Evolutionary conservation across 2,329 filamentous ascomycete genomes (phyloP), one percentile per base, ranked within the genome.

Genomic region (Monilinia laxa): DNA sequence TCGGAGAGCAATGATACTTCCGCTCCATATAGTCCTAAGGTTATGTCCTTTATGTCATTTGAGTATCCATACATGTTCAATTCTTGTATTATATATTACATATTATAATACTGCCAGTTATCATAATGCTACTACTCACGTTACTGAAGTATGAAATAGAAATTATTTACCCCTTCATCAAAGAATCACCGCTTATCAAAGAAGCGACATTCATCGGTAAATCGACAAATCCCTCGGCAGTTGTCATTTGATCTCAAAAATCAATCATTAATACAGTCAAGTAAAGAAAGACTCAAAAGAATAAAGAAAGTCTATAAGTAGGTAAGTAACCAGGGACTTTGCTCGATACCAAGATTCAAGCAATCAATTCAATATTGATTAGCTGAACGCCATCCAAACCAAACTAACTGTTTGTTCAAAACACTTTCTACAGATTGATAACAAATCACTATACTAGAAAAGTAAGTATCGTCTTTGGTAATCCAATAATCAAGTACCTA

Each of bases 161-260:
- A 54, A 31, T 31, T n/a, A 12, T n/a, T 38, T 57, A 23, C 57
- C 57, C 57, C 57, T 60, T 60, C 57, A 60, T 49, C 57, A 59
- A 59, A 25, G 1, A 31, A 53, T 16, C 14, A 53, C 25, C 20
- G 14, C 25, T 31, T 25, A 31, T 59, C 5, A 16, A 45, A 35
- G 57, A 60, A 60, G 57, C 57, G 57, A 49, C 3, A 3, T 10
- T 60, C 4, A 18, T 18, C 42, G 18, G 42, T 18, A 45, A 14
- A 18, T 18, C 42, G 18, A 16, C 42, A 45, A 35, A 7, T 35
- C 31, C 31, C 7, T 35, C 31, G 31, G 31, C 7, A 35, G 5
- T 35, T 35, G 31, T 35, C 31, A 9, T 35, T 35, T 35, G 31
- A 11, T 49, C 18, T 23, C 12, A 23, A 35, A n/a, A 59, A 31